phyloP scores from a whole-genome alignment of 345 rosid species.

The Euphorbia peplus region DNA sequence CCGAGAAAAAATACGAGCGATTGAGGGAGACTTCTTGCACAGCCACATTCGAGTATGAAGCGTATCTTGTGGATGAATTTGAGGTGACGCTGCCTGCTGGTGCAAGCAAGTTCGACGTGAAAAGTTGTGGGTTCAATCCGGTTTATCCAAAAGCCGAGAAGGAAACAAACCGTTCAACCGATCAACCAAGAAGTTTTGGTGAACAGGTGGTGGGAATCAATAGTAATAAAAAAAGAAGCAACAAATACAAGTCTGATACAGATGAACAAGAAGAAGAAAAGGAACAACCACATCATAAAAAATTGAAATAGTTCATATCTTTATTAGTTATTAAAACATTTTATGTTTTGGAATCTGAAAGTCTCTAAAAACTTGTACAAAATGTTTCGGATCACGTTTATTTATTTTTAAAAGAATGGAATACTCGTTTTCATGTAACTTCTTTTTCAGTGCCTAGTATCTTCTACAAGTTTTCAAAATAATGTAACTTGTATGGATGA shows the following conservation, averaged over 20 bases:
- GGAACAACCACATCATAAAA: background rate
- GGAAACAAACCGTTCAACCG: background rate
- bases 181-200: background rate
- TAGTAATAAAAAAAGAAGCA: background rate
- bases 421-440: too few relatives aligned
- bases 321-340: too few relatives aligned
- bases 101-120: background rate
- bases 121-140: background rate
- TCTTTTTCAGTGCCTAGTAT: too few relatives aligned
- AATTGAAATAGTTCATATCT: background rate
- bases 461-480: too few relatives aligned
- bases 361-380: too few relatives aligned
- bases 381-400: too few relatives aligned
- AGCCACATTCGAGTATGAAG: background rate
- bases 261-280: background rate
- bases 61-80: background rate
- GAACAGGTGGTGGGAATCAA: constrained; percentile 4
- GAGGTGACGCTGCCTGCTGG: constrained; percentile 7
- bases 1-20: constrained; percentile 1
- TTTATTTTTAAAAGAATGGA: too few relatives aligned
- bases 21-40: background rate
- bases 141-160: background rate
- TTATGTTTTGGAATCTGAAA: too few relatives aligned
- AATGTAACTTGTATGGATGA: too few relatives aligned
- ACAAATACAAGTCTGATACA: background rate